Base-by-base conservation (phyloP, 1,139 yeast genomes). In the Pichia inconspicua region DNA sequence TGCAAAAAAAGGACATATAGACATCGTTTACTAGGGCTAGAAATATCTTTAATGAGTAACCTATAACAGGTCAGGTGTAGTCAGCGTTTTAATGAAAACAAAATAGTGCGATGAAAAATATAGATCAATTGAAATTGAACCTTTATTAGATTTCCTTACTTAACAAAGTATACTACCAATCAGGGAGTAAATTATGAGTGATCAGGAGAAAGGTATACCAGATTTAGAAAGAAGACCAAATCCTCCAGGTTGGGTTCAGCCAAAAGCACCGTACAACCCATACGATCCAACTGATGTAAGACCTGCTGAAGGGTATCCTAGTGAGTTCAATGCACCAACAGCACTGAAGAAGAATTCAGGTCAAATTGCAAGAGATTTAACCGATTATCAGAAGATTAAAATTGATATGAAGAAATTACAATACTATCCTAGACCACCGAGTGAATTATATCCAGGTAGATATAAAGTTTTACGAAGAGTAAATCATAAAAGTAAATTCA, bases 231-330 rank as follows among this genome's bases (percentile, higher is more conserved):
- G 94, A 69, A 69, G 89, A 51, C 87, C 94, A 3, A 82, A 85
- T 58, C 94, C 95, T 2, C 77, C 78, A 17, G 92, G 92, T 0
- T 85, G 95, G 95, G 75, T 75, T 0, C 86, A 82, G 2, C 95
- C 95, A 4, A 77, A 75, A 54, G 92, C 90, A 2, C 92, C 92
- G 0, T 87, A 85, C 62, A 86, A 86, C 57, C 95, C 95, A 3
- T 86, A 82, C 60, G 96, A 86, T 61, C 85, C 92, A 0, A 67
- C 77, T 0, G 96, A 86, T 62, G 64, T 70, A 37, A 71, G 96
- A 46, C 95, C 96, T 0, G 77, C 95, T 0, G 81, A 80, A 61
- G 95, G 95, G 2, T 86, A 86, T 55, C 96, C 96, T 1, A 82
- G 90, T 12, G 96, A 86, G 63, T 85, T 71, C 63, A 69, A 73